Evolutionary conservation across 495 filamentous ascomycete species (phyloP), one percentile per base, ranked within the genome.

Genomic region (Penicillium paradoxum): DNA sequence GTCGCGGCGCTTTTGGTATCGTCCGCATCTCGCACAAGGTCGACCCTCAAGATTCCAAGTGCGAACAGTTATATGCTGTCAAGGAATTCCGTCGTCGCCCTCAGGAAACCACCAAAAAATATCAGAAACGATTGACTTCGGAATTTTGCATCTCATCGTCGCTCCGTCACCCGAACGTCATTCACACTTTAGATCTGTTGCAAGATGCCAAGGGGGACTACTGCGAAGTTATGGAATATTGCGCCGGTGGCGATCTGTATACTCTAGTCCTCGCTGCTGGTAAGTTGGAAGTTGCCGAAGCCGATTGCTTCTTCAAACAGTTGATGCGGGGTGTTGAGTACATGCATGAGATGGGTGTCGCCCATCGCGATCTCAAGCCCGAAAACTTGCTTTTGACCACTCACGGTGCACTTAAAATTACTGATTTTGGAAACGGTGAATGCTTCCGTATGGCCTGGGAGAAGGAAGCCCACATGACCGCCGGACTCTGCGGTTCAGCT

Each of bases 371-470:
- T 63, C 72, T 99, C 27, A 99, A 99, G 71, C 93, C 93, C 22
- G 93, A 99, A 71, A 98, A 99, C 59, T 79, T 99, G 15, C 83
- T 99, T 0, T 77, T 99, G 24, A 99, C 95, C 17, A 91, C 87
- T 2, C 88, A 89, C 58, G 93, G 93, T 46, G 85, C 85, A n/a
- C 79, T 99, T 56, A 99, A 99, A 66, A 97, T 99, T 58, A 97
- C 95, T 27, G 93, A 99, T 67, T 99, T 99, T 61, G 93, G 93
- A 51, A 99, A 99, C 62, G 93, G 95, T 59, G 93, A 99, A 65
- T 99, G 93, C 70, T 99, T 99, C 80, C 87, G 95, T 37, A 97
- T 97, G 93, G 95, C 93, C 3, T 99, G 93, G 93, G 93, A 99
- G 70, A 89, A 89, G 45, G 90, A 97, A 70, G 85, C 95, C 15